These are phyloP conservation scores for Conoideocrella luteorostrata DNA, from an alignment of 2,329 filamentous ascomycete genomes.

Conservation along the genomic window DNA sequence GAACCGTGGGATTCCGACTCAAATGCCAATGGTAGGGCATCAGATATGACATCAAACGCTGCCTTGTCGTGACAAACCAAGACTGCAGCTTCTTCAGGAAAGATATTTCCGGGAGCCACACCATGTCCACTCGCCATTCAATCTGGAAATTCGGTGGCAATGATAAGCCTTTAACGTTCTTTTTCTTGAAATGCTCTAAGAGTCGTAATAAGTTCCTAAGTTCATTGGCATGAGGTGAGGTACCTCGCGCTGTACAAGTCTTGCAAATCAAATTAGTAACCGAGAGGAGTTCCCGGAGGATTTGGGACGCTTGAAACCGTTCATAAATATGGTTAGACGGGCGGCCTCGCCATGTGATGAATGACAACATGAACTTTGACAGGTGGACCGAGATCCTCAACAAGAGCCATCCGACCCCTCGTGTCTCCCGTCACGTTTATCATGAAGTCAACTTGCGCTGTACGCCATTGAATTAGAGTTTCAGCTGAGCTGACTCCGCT, in stretches of 20 bases:
- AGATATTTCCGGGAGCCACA: constrained; percentile 31
- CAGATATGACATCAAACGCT: constrained; percentile 28
- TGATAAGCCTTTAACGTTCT: too few relatives aligned
- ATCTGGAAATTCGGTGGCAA: too few relatives aligned
- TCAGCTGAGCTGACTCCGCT: too few relatives aligned
- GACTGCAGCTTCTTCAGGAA: constrained; percentile 22
- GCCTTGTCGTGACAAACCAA: constrained; percentile 24
- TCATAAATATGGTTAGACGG: constrained; percentile 52
- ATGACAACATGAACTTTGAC: neutral
- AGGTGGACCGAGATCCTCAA: too few relatives aligned
- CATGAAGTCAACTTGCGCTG: too few relatives aligned
- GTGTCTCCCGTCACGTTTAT: too few relatives aligned
- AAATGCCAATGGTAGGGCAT: constrained; percentile 32
- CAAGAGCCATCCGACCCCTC: too few relatives aligned
- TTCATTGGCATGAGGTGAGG: too few relatives aligned
- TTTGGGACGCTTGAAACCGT: constrained; percentile 49
- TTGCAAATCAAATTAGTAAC: constrained; percentile 41
- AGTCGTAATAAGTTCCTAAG: too few relatives aligned
- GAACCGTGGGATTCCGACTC: constrained; percentile 7
- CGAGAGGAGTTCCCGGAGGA: constrained; percentile 49
- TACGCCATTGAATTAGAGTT: too few relatives aligned
- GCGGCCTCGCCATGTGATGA: constrained; percentile 35
- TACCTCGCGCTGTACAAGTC: too few relatives aligned
- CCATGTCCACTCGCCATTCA: constrained; percentile 43
- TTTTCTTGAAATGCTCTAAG: too few relatives aligned